Percentiles rank a stretch among this genome's conserved stretches.
Conservation (phyloP, 2,329 filamentous ascomycete species). For the Myotisia sp. region DNA sequence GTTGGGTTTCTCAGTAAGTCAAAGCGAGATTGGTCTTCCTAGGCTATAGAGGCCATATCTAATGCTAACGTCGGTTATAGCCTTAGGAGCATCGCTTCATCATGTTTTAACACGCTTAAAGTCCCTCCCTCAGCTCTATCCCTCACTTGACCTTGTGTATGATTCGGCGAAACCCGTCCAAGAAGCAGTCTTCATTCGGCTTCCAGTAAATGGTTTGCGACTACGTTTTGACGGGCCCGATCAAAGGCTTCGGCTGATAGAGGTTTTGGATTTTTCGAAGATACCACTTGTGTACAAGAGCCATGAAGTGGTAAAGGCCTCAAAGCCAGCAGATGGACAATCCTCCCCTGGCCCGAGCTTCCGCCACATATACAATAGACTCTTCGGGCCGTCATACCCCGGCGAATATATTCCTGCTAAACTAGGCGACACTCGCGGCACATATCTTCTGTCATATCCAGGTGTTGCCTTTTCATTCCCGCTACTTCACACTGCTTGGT, state of each 20-base stretch:
- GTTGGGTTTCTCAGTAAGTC: slow-evolving; percentile 46
- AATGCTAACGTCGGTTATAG: slow-evolving; percentile 38
- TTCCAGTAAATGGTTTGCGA: slow-evolving; percentile 76
- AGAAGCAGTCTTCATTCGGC: slow-evolving; percentile 57
- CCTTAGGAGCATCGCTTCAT: slow-evolving; percentile 79
- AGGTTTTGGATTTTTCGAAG: slow-evolving; percentile 80
- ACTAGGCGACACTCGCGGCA: slow-evolving; percentile 45
- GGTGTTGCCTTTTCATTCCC: slow-evolving; percentile 89
- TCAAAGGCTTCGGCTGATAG: slow-evolving; percentile 78
- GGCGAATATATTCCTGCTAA: slow-evolving; percentile 72
- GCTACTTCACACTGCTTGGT: slow-evolving; percentile 59
- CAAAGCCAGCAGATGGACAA: slow-evolving; percentile 22
- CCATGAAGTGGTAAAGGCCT: slow-evolving; percentile 57
- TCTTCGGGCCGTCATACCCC: slow-evolving; percentile 87
- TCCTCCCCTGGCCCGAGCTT: slow-evolving; percentile 53
- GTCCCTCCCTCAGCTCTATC: slow-evolving; percentile 68
- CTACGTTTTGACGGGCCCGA: slow-evolving; percentile 88
- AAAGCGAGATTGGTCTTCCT: not conserved
- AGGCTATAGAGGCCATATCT: not conserved
- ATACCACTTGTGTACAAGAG: slow-evolving; percentile 70
- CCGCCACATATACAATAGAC: slow-evolving; percentile 75
- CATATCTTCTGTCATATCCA: slow-evolving; percentile 85
- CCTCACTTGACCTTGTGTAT: slow-evolving; percentile 69
- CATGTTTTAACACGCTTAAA: slow-evolving; percentile 79
- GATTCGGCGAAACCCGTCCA: slow-evolving; percentile 59